phyloP scores from a whole-genome alignment of 1,284 basidiomycete species.

The Earliella scabrosa region DNA sequence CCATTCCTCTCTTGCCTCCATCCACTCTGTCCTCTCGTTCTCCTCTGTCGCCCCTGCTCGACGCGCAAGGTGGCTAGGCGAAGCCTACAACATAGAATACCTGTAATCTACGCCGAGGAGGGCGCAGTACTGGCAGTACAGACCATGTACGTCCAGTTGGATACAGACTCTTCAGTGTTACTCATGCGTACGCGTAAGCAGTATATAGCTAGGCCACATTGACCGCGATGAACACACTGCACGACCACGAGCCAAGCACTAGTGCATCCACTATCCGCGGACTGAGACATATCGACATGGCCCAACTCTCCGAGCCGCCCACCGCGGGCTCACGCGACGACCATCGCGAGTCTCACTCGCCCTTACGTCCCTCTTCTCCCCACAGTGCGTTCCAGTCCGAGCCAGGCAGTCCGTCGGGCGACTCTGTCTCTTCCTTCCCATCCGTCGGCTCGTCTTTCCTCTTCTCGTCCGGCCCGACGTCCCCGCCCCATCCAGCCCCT shows the following conservation, averaged over 20 bases:
- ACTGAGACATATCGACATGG: conserved; percentile 33
- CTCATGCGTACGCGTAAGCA: neutral
- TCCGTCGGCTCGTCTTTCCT: conserved; percentile 78
- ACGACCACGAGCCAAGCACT: conserved; percentile 34
- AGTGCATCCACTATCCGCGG: conserved; percentile 47
- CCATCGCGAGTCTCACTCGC: conserved; percentile 24
- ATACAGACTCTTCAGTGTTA: too few species aligned
- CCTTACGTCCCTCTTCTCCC: conserved; percentile 52
- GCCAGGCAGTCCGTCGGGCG: conserved; percentile 56
- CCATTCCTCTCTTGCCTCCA: neutral
- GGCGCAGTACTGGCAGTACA: neutral
- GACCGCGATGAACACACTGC: neutral
- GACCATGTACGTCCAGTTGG: too few species aligned
- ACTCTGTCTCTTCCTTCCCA: conserved; percentile 70
- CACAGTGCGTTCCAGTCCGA: conserved; percentile 58
- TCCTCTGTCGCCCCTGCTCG: neutral
- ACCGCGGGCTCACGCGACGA: conserved; percentile 19
- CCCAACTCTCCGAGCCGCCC: conserved; percentile 17
- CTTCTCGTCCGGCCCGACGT: conserved; percentile 70
- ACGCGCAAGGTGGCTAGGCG: too few species aligned
- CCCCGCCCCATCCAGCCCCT: conserved; percentile 43
- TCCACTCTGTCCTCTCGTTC: neutral
- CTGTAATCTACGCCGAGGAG: neutral
- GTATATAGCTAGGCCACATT: neutral
- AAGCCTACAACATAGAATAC: neutral